phyloP scores from a whole-genome alignment of 768 basidiomycete species.

The Pseudohyphozyma bogoriensis region DNA sequence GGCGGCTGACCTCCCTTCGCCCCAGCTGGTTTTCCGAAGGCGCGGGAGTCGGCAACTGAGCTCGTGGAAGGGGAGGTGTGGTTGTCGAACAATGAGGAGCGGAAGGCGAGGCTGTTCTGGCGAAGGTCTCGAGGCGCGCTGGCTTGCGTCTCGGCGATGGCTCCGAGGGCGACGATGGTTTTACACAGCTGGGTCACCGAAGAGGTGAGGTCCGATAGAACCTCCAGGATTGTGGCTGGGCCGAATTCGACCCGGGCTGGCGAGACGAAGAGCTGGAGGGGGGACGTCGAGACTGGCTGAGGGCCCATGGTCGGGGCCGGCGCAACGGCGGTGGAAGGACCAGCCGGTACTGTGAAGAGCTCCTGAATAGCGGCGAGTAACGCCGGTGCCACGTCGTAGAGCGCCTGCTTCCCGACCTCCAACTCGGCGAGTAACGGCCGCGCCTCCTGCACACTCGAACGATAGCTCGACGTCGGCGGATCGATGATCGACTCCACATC shows the following conservation, averaged over 20 bases:
- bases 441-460: constrained; percentile 60
- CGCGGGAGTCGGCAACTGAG: background rate
- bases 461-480: constrained; percentile 37
- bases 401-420: constrained; percentile 58
- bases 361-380: constrained; percentile 54
- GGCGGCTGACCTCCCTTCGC: too few relatives aligned
- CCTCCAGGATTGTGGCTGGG: constrained; percentile 1
- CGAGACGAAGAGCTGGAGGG: constrained; percentile 1
- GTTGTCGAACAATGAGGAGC: constrained; percentile 6
- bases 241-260: background rate
- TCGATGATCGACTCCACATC: background rate
- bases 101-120: constrained; percentile 9
- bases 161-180: constrained; percentile 16
- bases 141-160: constrained; percentile 15
- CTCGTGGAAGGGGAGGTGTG: background rate
- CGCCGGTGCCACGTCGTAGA: constrained; percentile 60
- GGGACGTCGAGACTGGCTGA: constrained; percentile 14
- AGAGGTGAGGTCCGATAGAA: constrained; percentile 5
- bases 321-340: background rate
- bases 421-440: constrained; percentile 57
- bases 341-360: constrained; percentile 31
- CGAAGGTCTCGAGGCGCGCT: constrained; percentile 12
- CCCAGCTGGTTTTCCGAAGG: background rate
- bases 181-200: constrained; percentile 6
- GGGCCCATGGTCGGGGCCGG: background rate